Evolutionary conservation across 371 early-diverging fungal genomes (phyloP), one percentile per base, ranked within the genome.

Genomic region (Actinomortierella ambigua): DNA sequence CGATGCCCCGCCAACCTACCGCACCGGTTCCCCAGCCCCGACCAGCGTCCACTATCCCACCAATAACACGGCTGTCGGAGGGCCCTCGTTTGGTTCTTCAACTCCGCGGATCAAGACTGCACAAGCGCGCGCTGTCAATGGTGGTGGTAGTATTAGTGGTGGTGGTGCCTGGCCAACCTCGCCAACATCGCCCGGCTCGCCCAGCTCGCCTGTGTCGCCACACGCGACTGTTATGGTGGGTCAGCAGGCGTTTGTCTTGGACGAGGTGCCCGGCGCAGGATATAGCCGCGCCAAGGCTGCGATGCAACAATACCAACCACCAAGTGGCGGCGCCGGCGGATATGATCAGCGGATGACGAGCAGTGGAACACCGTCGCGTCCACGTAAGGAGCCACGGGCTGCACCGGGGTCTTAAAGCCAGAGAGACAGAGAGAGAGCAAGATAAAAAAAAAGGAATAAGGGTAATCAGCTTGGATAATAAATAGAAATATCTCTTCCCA

Each of bases 181-280:
- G 34, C 34, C 34, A 6, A 34, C 34, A 34, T 34, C 34, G 11
- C 34, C 34, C 34, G 34, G 34, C 11, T 34, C 34, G 34, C 34
- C 34, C 11, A 6, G 7, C 34, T 18, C n/a, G 40, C 15, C 28
- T 13, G n/a, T 22, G 15, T 24, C 55, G 7, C 4, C 26, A 8
- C 24, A 50, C 2, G 27, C 42, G 14, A 58, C 50, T 11, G 9
- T 54, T 9, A 39, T 28, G 15, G 55, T 55, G 0, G 65, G 65
- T 2, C 65, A 65, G 22, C 59, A 59, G 13, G 42, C 40, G 2
- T 65, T 65, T 52, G 56, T 60, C 4, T 34, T 65, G 43, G 66
- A 65, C 15, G 66, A 55, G 23, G 39, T 55, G 28, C 55, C 60
- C 2, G 43, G 56, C 20, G 17, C 43, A 3, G 14, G 47, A 6